Conservation (phyloP, 2,329 filamentous ascomycete genomes). For the Seiridium unicorne region DNA sequence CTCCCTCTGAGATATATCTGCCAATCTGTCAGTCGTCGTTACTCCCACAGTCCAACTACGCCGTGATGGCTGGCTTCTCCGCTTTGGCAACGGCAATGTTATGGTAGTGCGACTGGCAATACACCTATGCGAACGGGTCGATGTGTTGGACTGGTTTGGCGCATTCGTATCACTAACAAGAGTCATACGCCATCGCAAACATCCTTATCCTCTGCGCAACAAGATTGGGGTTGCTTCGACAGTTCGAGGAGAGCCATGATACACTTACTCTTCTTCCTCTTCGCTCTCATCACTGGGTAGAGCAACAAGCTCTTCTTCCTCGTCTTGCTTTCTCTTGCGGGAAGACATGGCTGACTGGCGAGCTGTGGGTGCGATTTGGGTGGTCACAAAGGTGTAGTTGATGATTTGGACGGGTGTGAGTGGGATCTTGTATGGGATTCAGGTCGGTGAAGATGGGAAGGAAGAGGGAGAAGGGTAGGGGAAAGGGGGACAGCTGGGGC, state of each 20-base stretch:
- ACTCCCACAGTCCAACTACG: constrained; percentile 1
- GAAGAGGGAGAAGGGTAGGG: constrained; percentile 13
- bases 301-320: constrained; percentile 32
- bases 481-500: constrained; percentile 14
- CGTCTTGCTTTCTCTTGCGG: constrained; percentile 32
- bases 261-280: constrained; percentile 34
- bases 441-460: constrained; percentile 12
- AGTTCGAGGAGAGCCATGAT: background rate
- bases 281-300: constrained; percentile 33
- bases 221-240: no score
- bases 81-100: background rate
- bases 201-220: no score
- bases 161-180: background rate
- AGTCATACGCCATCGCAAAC: no score
- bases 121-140: background rate
- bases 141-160: background rate
- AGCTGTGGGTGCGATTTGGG: constrained; percentile 2
- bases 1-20: constrained; percentile 28
- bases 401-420: constrained; percentile 2
- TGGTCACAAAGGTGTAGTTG: background rate
- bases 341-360: constrained; percentile 22
- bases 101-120: background rate
- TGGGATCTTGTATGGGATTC: constrained; percentile 11
- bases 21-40: constrained; percentile 10
- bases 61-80: no score